A percentile compares a stretch with the other conserved stretches of the same genome.
Conservation (phyloP, 352 stramenopile genomes). For the Halophytophthora batemanensis region DNA sequence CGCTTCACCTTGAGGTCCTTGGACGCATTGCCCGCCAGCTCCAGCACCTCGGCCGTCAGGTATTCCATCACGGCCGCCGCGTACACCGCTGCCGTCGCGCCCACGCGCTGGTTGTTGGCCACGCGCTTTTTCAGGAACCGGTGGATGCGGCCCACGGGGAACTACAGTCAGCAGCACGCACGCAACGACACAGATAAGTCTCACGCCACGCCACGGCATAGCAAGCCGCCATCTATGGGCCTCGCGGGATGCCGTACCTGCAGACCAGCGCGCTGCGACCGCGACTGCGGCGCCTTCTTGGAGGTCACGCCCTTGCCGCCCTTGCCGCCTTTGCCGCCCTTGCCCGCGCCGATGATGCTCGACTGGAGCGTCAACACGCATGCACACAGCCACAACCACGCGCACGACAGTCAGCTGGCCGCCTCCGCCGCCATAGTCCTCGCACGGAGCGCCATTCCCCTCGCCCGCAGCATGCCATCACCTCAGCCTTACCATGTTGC, state of each 20-base stretch:
- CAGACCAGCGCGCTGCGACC: conserved; percentile 97
- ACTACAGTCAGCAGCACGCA: conserved; percentile 59
- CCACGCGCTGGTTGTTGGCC: conserved; percentile 97
- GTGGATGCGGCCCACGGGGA: conserved; percentile 99
- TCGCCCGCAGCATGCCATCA: too few relatives aligned
- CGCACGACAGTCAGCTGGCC: too few relatives aligned
- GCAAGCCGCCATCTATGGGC: neutral
- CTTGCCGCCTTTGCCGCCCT: conserved; percentile 98
- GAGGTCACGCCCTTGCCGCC: conserved; percentile 98
- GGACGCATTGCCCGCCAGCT: conserved; percentile 93
- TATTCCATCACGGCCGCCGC: conserved; percentile 96
- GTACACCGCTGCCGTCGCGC: conserved; percentile 99
- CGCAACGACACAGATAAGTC: conserved; percentile 1
- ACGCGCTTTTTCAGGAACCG: conserved; percentile 99
- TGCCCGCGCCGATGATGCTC: conserved; percentile 90
- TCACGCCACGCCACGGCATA: conserved; percentile 2
- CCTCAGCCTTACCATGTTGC: too few relatives aligned
- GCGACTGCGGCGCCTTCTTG: conserved; percentile 99
- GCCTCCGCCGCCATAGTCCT: too few relatives aligned
- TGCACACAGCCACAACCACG: too few relatives aligned
- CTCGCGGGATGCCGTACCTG: conserved; percentile 65
- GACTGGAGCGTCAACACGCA: conserved; percentile 38
- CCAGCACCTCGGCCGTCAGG: conserved; percentile 93
- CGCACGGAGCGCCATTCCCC: too few relatives aligned
- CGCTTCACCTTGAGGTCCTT: conserved; percentile 96